phyloP scores from a whole-genome alignment of 2,329 filamentous ascomycete genomes.

The Aspergillus fumigatus region DNA sequence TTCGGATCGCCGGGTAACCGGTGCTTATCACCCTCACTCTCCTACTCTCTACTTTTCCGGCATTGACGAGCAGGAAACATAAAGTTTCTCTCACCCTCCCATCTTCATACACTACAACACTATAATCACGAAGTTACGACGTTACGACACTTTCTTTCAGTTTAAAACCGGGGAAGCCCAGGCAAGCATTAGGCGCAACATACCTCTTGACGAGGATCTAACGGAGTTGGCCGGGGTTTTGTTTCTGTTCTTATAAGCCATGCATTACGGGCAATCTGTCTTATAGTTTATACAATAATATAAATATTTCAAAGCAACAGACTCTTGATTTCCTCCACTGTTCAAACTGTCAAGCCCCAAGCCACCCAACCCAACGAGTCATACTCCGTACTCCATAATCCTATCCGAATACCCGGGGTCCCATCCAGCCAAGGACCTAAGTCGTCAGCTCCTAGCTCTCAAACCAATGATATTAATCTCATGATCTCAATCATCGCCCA shows the following conservation, averaged over 20 bases:
- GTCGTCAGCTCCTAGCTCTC: not conserved
- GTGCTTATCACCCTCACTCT: not conserved
- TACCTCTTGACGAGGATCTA: not conserved
- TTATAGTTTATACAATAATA: not conserved
- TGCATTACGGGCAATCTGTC: not conserved
- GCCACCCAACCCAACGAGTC: not conserved
- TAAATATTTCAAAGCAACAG: not conserved
- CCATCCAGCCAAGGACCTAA: not conserved
- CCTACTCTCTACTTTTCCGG: not conserved
- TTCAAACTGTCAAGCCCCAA: not conserved
- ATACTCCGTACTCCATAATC: not conserved
- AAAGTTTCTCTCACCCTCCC: not conserved
- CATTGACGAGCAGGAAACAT: not conserved
- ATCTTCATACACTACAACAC: not conserved
- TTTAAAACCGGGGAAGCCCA: not conserved
- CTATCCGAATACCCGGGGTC: not conserved
- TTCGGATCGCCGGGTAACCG: slow-evolving; percentile 16
- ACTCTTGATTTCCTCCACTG: not conserved
- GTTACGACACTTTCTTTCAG: slow-evolving; percentile 2
- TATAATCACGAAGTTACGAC: slow-evolving; percentile 6
- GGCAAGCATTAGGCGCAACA: not conserved
- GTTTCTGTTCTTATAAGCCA: not conserved
- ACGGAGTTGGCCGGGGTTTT: not conserved
- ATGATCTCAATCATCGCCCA: no score
- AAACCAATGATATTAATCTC: no score